phyloP scores from a whole-genome alignment of 1,139 yeast genomes.

The Blastobotrys persicus region DNA sequence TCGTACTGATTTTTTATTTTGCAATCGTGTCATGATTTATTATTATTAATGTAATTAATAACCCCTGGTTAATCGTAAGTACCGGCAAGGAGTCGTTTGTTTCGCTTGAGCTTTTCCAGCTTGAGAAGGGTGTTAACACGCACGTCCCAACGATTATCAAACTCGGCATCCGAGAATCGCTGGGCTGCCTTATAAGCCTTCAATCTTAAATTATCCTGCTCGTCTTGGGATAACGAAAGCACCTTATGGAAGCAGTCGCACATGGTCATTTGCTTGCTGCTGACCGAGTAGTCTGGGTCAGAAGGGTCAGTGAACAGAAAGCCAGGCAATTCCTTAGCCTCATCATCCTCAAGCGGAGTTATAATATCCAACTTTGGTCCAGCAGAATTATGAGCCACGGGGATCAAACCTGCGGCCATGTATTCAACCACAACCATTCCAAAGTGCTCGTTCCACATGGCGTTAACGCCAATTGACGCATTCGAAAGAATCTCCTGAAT shows the following conservation, averaged over 20 bases:
- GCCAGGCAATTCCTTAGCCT: constrained; percentile 46
- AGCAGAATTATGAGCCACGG: constrained; percentile 89
- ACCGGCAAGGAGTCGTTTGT: constrained; percentile 24
- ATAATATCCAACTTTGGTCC: constrained; percentile 92
- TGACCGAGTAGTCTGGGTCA: constrained; percentile 50
- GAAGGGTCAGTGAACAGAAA: constrained; percentile 67
- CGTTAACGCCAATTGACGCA: constrained; percentile 79
- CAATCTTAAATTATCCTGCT: constrained; percentile 47
- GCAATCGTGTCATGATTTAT: no score
- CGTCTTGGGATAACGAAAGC: constrained; percentile 42
- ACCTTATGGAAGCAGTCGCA: constrained; percentile 32
- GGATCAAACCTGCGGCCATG: constrained; percentile 80
- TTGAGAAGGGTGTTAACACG: constrained; percentile 40
- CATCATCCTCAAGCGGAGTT: constrained; percentile 47
- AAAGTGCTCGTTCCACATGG: constrained; percentile 99
- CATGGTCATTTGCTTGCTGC: constrained; percentile 38
- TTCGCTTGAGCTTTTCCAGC: constrained; percentile 42
- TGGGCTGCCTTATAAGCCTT: constrained; percentile 54
- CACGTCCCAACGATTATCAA: constrained; percentile 58
- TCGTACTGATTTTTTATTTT: no score
- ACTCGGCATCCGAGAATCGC: constrained; percentile 68
- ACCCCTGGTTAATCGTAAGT: constrained; percentile 26
- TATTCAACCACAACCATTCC: constrained; percentile 98
- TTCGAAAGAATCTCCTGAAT: constrained; percentile 55
- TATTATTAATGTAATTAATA: no score